Evolutionary conservation across 805 yeast species (phyloP).

Genomic region (Saccharomycopsis fodiens): DNA sequence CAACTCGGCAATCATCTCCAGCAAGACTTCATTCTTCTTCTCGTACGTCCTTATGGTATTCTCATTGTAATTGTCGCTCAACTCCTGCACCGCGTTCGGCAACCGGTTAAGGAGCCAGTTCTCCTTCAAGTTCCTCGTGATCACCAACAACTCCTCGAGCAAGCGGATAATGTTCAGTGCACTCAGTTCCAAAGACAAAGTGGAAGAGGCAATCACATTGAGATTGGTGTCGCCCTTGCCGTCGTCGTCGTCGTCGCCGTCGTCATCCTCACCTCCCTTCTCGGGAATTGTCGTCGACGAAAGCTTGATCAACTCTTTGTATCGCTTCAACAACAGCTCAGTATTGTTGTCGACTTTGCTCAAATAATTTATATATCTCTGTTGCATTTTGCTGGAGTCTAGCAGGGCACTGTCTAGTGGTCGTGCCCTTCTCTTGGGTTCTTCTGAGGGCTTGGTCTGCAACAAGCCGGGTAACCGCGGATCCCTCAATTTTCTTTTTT

Average conservation of each 20-base stretch:
- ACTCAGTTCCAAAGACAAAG: slow-evolving; percentile 16
- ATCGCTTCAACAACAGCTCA: slow-evolving; percentile 17
- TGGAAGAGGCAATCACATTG: slow-evolving; percentile 17
- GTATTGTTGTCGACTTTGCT: slow-evolving; percentile 18
- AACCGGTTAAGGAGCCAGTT: slow-evolving; percentile 18
- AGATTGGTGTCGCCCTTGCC: slow-evolving; percentile 4
- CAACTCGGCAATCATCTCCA: slow-evolving; percentile 14
- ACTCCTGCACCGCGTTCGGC: slow-evolving; percentile 15
- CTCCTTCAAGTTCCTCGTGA: slow-evolving; percentile 18
- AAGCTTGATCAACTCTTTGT: slow-evolving; percentile 8
- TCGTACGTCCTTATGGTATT: slow-evolving; percentile 15
- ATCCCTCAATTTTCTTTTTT: too few species aligned
- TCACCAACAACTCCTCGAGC: slow-evolving; percentile 17
- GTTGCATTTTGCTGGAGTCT: slow-evolving; percentile 20
- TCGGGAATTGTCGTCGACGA: slow-evolving; percentile 2
- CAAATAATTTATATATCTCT: slow-evolving; percentile 15
- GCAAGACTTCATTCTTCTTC: slow-evolving; percentile 12
- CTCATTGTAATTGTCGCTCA: slow-evolving; percentile 17
- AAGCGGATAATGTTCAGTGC: slow-evolving; percentile 13
- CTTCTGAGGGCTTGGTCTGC: too few species aligned
- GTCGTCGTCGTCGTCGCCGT: slow-evolving; percentile 3
- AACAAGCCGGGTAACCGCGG: too few species aligned
- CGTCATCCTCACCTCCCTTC: slow-evolving; percentile 6
- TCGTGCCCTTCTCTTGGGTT: too few species aligned
- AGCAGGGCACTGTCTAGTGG: too few species aligned